phyloP scores from a whole-genome alignment of 2,329 filamentous ascomycete genomes.

The Geosmithia morbida region DNA sequence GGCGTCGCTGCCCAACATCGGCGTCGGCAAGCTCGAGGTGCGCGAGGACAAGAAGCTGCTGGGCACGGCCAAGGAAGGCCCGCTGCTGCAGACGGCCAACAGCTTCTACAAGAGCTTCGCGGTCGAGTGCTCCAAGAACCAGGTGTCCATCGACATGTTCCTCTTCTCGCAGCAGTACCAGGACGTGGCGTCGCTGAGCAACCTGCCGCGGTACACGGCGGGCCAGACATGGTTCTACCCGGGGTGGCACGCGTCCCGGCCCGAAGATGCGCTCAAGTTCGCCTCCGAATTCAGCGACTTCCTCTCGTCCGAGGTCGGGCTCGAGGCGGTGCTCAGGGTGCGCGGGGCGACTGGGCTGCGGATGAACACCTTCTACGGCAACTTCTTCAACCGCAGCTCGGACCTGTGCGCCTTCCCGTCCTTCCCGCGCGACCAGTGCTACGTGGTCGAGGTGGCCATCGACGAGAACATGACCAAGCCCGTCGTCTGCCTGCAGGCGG shows the following conservation, averaged over 20 bases:
- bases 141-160: constrained; percentile 98
- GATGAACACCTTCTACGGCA: constrained; percentile 97
- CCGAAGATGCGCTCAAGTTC: constrained; percentile 95
- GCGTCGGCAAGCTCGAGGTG: constrained; percentile 80
- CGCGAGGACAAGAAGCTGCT: constrained; percentile 93
- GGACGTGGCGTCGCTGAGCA: constrained; percentile 91
- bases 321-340: constrained; percentile 91
- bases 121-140: constrained; percentile 96
- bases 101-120: constrained; percentile 99
- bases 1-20: constrained; percentile 79
- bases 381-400: constrained; percentile 97
- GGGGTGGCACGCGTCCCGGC: constrained; percentile 87
- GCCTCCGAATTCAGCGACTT: constrained; percentile 94
- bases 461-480: constrained; percentile 89
- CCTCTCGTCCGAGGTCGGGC: constrained; percentile 86
- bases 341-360: constrained; percentile 86
- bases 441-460: constrained; percentile 96
- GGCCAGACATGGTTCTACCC: constrained; percentile 98
- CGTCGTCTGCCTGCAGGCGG: constrained; percentile 83
- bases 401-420: constrained; percentile 97
- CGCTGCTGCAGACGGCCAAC: constrained; percentile 78
- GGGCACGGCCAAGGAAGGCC: constrained; percentile 83
- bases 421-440: constrained; percentile 92
- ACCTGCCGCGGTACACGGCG: constrained; percentile 88
- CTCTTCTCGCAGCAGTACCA: constrained; percentile 92